Base-by-base conservation (phyloP, 371 early-diverging fungal genomes). In the Syncephalastrum monosporum region DNA sequence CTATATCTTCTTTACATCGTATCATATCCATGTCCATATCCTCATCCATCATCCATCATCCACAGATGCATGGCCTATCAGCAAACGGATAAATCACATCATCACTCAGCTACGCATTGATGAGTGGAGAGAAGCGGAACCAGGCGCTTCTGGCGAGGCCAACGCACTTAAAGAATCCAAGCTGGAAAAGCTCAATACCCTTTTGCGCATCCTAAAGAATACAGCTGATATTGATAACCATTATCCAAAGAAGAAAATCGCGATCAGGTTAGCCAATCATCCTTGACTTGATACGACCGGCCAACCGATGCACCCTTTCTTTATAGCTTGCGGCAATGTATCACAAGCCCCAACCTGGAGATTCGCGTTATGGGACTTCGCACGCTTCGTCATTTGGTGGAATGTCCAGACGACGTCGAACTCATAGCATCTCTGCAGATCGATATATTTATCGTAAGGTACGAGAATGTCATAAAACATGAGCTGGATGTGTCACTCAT, bases 391-490 rank as follows among this genome's bases (percentile, higher is more conserved):
- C 77, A 84, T 50, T 55, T 85, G 21, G 77, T 85, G 14, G 70
- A 71, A 53, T 64, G 61, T 15, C 68, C 76, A n/a, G 59, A 58
- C 8, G 68, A 73, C 56, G 71, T 77, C 12, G 61, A 73, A 29
- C 47, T 68, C 15, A 75, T 87, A 58, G 72, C 85, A 63, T 63
- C 68, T 1, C 59, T 68, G 63, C 83, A 86, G 38, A 59, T 86
- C 33, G 89, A 89, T 63, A 63, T 89, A 21, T 88, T 89, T 59
- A 73, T 88, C 60, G 74, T 85, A 27, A 73, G 87, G 85, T 85
- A 74, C 50, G 53, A 6, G 49, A 17, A 7, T 33, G 13, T 46
- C 42, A 1, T 10, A 50, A 29, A 13, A 43, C 1, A 42, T 44
- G 44, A n/a, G 5, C 47, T 5, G 10, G 23, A 21, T 21, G 21